Evolutionary conservation across 257 asterid species (phyloP).

Genomic region (Przewalskia tangutica): DNA sequence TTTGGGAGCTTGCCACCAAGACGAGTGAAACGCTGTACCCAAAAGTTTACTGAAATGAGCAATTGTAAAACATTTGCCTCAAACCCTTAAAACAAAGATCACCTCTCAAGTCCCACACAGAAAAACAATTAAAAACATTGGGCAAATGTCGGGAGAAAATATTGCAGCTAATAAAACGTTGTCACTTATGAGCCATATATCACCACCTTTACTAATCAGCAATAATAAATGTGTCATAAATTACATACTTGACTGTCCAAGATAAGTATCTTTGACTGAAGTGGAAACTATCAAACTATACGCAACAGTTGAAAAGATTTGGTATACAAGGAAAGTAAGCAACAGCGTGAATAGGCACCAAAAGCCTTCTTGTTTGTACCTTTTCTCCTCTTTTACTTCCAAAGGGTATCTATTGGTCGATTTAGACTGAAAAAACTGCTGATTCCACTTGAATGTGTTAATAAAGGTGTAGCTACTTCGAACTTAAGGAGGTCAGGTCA

Average conservation of each 20-base stretch:
- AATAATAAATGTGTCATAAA: neutral
- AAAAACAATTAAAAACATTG: neutral
- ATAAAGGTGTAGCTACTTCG: neutral
- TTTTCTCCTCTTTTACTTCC: neutral
- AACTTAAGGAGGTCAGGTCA: neutral
- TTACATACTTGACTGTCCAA: neutral
- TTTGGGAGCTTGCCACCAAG: constrained; percentile 99
- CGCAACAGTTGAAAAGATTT: neutral
- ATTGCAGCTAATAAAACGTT: neutral
- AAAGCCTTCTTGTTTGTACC: neutral
- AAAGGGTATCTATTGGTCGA: neutral
- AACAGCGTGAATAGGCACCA: neutral
- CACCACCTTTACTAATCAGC: neutral
- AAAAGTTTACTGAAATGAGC: neutral
- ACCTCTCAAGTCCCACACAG: neutral
- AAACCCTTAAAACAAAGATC: neutral
- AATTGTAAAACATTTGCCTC: neutral
- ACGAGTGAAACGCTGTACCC: constrained; percentile 77
- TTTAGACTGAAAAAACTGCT: neutral
- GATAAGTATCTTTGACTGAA: neutral
- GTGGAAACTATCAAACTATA: neutral
- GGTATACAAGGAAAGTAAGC: neutral
- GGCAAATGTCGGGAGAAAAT: neutral
- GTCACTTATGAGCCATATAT: neutral
- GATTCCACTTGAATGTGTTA: neutral